Percentiles rank a stretch among this genome's conserved stretches.
These are phyloP conservation scores for Kwoniella shandongensis DNA, from an alignment of 768 basidiomycete genomes.

Conservation along the genomic window DNA sequence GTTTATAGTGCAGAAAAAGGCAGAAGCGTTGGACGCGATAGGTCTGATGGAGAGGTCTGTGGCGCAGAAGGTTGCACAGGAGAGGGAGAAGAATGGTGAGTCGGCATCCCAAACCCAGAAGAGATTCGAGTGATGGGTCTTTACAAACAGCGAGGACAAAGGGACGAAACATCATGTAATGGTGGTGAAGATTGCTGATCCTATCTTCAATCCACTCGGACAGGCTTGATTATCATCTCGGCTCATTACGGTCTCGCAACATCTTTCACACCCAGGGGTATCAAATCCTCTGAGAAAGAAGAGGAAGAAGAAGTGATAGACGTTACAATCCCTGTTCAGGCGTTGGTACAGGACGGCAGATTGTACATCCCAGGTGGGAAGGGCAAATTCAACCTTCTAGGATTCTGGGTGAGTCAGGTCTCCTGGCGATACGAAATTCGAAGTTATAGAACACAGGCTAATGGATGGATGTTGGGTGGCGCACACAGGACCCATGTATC, in stretches of 20 bases:
- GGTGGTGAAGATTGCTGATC: too few relatives aligned
- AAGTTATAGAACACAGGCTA: neutral
- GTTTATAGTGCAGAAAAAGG: conserved; percentile 64
- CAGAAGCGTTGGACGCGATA: conserved; percentile 66
- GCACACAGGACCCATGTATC: conserved; percentile 67
- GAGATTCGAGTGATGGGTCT: neutral
- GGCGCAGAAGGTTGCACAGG: conserved; percentile 63
- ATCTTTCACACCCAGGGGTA: conserved; percentile 43
- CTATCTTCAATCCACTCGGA: too few relatives aligned
- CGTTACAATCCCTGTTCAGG: conserved; percentile 78
- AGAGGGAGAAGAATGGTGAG: conserved; percentile 68
- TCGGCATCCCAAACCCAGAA: too few relatives aligned
- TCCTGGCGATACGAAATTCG: neutral
- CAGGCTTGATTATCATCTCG: conserved; percentile 74
- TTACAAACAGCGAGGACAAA: neutral
- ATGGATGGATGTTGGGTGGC: neutral
- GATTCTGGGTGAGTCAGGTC: conserved; percentile 63
- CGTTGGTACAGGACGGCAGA: conserved; percentile 74
- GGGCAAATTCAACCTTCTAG: conserved; percentile 75
- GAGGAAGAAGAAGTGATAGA: conserved; percentile 65
- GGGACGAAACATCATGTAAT: too few relatives aligned
- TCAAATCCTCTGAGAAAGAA: conserved; percentile 54
- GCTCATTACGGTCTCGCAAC: conserved; percentile 67
- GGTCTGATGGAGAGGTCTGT: conserved; percentile 69
- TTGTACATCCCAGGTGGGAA: conserved; percentile 73